Conservation (phyloP, 2,329 filamentous ascomycete species). For the Cladophialophora carrionii region DNA sequence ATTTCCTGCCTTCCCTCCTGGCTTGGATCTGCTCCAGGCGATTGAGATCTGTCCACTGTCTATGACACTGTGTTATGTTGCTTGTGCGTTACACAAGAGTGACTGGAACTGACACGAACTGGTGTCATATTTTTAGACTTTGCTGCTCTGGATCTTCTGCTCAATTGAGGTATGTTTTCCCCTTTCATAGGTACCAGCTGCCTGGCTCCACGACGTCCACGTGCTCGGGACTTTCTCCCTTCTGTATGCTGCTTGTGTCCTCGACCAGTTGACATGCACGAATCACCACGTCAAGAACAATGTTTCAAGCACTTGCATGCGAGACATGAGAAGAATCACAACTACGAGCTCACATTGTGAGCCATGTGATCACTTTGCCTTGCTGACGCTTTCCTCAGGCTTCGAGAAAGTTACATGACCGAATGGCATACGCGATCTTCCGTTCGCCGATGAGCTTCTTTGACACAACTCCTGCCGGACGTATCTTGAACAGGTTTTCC, state of each 20-base stretch:
- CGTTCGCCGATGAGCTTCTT: slow-evolving; percentile 98
- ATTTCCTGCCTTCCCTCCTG: not conserved
- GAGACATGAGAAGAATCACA: slow-evolving; percentile 1
- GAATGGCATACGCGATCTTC: slow-evolving; percentile 97
- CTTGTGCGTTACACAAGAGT: not conserved
- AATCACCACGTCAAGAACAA: slow-evolving; percentile 5
- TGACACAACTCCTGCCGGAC: slow-evolving; percentile 93
- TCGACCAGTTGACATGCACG: not conserved
- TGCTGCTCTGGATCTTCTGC: slow-evolving; percentile 99
- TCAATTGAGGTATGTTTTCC: slow-evolving; percentile 78
- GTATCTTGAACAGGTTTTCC: slow-evolving; percentile 95
- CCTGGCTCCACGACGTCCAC: not conserved
- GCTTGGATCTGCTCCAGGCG: not conserved
- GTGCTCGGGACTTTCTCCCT: not conserved
- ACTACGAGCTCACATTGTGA: slow-evolving; percentile 15
- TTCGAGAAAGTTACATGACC: slow-evolving; percentile 92
- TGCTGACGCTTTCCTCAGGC: slow-evolving; percentile 57
- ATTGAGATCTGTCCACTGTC: not conserved
- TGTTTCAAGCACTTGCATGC: slow-evolving; percentile 5
- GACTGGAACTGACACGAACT: slow-evolving; percentile 21
- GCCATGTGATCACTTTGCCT: slow-evolving; percentile 1
- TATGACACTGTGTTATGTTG: not conserved
- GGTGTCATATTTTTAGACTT: slow-evolving; percentile 53
- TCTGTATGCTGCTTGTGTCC: not conserved
- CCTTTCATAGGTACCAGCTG: not conserved